Evolutionary conservation across 139 green algal genomes (phyloP), one percentile per base, ranked within the genome.

Genomic region (Raphidocelis subcapitata): DNA sequence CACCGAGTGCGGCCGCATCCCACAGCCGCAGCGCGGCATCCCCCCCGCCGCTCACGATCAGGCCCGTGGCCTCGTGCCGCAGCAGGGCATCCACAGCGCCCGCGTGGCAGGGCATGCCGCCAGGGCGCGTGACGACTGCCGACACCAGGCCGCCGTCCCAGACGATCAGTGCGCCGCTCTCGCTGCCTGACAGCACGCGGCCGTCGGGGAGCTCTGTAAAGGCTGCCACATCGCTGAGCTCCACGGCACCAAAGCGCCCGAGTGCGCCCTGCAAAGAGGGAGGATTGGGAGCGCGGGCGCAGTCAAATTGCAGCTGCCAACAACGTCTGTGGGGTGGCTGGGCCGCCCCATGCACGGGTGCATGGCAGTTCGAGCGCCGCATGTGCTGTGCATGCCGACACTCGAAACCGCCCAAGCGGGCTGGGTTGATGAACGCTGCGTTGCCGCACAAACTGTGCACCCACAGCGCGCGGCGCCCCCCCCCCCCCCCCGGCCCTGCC

Each of bases 91-190:
- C 77, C 18, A 94, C 73, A 23, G 80, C 44, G 3, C 88, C 91
- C 36, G 86, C 70, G 65, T 96, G 91, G 69, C 91, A 96, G 23
- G 81, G 79, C 71, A 60, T 51, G 12, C 73, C 76, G 29, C 62
- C 75, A 21, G 72, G 63, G 2, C 78, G 79, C 65, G 32, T 29
- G 4, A 71, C 61, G 4, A 71, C 28, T 24, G 47, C 76, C 81
- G 94, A 91, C 79, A 97, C 92, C 1, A 94, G 81, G 10, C 87
- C 88, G 18, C 85, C 90, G 65, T 90, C 85, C 92, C 92, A 97
- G 59, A 95, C 65, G 62, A 95, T 77, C 71, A 97, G 64, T 5
- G 84, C 67, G 4, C 92, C 92, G 1, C 23, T 81, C 74, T 94
- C 90, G 3, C 86, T 91, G 61, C 84, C 81, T 66, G 67, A 87